Evolutionary conservation across 164 flowering plant species (phyloP).

Genomic region (Brasenia schreberi): DNA sequence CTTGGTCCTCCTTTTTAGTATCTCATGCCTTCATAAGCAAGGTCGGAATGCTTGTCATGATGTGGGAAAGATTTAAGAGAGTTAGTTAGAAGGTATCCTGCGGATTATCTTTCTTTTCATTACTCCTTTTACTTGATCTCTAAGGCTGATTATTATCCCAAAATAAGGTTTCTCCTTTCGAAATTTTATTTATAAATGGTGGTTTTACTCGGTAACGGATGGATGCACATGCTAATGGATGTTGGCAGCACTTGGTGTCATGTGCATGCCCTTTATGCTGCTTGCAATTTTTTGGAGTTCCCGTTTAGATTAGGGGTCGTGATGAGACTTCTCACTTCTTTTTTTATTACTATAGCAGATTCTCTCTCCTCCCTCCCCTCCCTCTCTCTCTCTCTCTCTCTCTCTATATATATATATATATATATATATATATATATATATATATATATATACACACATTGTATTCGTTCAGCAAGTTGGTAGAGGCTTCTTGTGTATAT

Average conservation of each 20-base stretch:
- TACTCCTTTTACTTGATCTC: background rate
- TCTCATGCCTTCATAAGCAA: too few relatives aligned
- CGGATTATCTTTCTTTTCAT: background rate
- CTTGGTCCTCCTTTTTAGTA: too few relatives aligned
- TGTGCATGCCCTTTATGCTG: background rate
- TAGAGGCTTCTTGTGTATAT: too few relatives aligned
- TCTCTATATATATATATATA: background rate
- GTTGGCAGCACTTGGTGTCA: background rate
- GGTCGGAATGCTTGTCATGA: background rate
- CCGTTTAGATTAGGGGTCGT: background rate
- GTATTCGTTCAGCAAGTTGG: too few relatives aligned
- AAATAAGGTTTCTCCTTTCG: background rate
- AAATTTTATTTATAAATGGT: too few relatives aligned
- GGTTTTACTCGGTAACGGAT: background rate
- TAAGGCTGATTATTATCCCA: background rate
- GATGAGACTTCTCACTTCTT: background rate
- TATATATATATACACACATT: too few relatives aligned
- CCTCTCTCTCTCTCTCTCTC: background rate
- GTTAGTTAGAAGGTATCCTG: too few relatives aligned
- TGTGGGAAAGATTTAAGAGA: background rate
- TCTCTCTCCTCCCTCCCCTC: too few relatives aligned
- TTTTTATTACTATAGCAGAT: too few relatives aligned
- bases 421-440: too few relatives aligned
- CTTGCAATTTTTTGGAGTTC: background rate
- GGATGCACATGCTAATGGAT: background rate